Evolutionary conservation across 116 monocot genomes (phyloP), one percentile per base, ranked within the genome.

Genomic region (Zostera marina): DNA sequence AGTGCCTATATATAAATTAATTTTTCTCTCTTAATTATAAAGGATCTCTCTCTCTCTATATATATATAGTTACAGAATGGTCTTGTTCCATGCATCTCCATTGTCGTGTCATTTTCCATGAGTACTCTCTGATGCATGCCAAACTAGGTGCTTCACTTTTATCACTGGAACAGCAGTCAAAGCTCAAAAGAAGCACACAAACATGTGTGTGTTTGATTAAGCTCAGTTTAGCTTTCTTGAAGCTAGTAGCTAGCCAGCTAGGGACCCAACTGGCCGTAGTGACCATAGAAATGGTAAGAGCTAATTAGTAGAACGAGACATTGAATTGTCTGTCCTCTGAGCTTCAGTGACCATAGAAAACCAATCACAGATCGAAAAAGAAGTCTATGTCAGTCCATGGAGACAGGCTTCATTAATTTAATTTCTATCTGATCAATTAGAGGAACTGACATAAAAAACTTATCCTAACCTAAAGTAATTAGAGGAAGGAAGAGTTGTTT

Each of bases 31-130:
- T n/a, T n/a, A n/a, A n/a, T n/a, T n/a, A n/a, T n/a, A n/a, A n/a
- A n/a, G n/a, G n/a, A 11, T 7, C 10, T 46, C 45, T 11, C 45
- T 46, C 45, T 46, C 45, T 7, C 13, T 5, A 32, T 32, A 3
- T 5, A 19, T 48, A 8, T 1, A 19, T 48, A 9, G 48, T 48
- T 48, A 8, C 1, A 22, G 53, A 53, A 23, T 13, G 53, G 12
- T n/a, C 48, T 25, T 17, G n/a, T n/a, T n/a, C n/a, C n/a, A n/a
- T n/a, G n/a, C 53, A 32, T 32, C 32, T 32, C 32, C 32, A 12
- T 22, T 57, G 57, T 57, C 7, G 57, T 39, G 41, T 41, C 57
- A 40, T 57, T 57, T 57, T 57, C 57, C 41, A 53, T 32, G 32
- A 32, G 32, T 32, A 32, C 53, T 41, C 38, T 41, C 40, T 57